Base-by-base conservation (phyloP, 1,284 basidiomycete genomes). In the Microbotryomycetes sp. region DNA sequence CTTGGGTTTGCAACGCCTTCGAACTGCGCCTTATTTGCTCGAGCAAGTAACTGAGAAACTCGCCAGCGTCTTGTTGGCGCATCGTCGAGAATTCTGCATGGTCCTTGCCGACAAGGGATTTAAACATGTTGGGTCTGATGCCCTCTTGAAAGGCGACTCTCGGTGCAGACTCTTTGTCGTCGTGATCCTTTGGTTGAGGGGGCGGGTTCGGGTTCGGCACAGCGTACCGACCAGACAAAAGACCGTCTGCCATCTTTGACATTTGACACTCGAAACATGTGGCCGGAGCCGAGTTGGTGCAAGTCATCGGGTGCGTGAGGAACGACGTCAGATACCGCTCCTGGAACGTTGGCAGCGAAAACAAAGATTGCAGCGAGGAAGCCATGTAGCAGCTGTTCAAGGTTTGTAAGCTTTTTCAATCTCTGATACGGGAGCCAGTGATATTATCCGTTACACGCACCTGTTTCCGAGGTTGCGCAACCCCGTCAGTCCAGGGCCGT, bases 41-140 rank as follows among this genome's bases (percentile, higher is more conserved):
- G 55, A 97, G 72, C 9, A 97, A 77, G 75, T 94, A 84, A 57
- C 84, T 82, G 62, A 98, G 81, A 77, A 98, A 98, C 76, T 98
- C 94, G 73, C 97, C 92, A 1, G 93, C 85, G 73, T 99, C 94
- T 75, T 98, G 94, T 76, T 98, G 93, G 49, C 85, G 82, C 93
- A 97, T 97, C 21, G 92, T 97, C 30, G 89, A 81, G 72, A 98
- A 98, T 77, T 97, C 94, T 54, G 85, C 83, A 72, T 98, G 94
- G 0, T 91, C 91, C 70, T 88, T 89, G 3, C 94, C 94, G 41
- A 97, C 83, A 16, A 97, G 81, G 1, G 84, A 79, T 76, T 97
- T 97, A 80, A 97, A 92, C 72, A 85, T 85, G 2, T 80, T 80
- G 0, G 94, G 96, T 45, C 83, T 82, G 55, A 98, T 78, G 0